Conservation (phyloP, 1,284 basidiomycete genomes). For the Volvariella volvacea region DNA sequence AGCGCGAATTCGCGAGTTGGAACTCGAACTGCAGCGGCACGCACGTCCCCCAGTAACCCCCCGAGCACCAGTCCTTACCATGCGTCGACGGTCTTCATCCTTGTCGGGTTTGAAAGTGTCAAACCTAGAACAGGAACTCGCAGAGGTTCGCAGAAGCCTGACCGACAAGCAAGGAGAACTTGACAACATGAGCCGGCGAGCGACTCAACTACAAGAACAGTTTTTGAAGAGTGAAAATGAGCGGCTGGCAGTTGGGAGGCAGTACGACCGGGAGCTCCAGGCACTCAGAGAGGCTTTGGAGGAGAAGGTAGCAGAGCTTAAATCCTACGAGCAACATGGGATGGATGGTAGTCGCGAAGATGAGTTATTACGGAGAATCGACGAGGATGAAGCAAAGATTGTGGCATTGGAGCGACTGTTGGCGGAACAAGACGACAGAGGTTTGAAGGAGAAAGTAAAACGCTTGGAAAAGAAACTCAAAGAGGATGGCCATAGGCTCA, state of each 20-base stretch:
- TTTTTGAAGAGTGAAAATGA: slow-evolving; percentile 53
- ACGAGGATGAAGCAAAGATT: slow-evolving; percentile 61
- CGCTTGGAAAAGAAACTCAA: slow-evolving; percentile 35
- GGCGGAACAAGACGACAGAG: slow-evolving; percentile 26
- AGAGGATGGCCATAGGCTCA: slow-evolving; percentile 32
- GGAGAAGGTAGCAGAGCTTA: slow-evolving; percentile 53
- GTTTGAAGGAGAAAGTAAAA: slow-evolving; percentile 32
- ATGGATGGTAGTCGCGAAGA: slow-evolving; percentile 39
- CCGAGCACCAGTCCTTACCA: slow-evolving; percentile 24
- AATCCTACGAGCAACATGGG: slow-evolving; percentile 30
- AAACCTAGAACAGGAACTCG: slow-evolving; percentile 48
- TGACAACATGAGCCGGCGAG: slow-evolving; percentile 33
- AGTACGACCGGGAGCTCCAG: slow-evolving; percentile 31
- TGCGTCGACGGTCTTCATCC: slow-evolving; percentile 20
- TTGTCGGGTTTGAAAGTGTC: slow-evolving; percentile 40
- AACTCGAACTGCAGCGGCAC: slow-evolving; percentile 34
- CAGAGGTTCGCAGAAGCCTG: slow-evolving; percentile 34
- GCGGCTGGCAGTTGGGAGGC: slow-evolving; percentile 45
- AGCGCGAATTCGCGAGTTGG: slow-evolving; percentile 48
- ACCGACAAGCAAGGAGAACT: slow-evolving; percentile 39
- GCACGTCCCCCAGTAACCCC: slow-evolving; percentile 20
- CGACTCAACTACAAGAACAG: slow-evolving; percentile 39
- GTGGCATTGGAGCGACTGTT: slow-evolving; percentile 40
- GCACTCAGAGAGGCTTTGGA: slow-evolving; percentile 39
- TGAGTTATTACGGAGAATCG: slow-evolving; percentile 51